Conservation (phyloP, 768 basidiomycete genomes). For the Cytidiella melzeri region DNA sequence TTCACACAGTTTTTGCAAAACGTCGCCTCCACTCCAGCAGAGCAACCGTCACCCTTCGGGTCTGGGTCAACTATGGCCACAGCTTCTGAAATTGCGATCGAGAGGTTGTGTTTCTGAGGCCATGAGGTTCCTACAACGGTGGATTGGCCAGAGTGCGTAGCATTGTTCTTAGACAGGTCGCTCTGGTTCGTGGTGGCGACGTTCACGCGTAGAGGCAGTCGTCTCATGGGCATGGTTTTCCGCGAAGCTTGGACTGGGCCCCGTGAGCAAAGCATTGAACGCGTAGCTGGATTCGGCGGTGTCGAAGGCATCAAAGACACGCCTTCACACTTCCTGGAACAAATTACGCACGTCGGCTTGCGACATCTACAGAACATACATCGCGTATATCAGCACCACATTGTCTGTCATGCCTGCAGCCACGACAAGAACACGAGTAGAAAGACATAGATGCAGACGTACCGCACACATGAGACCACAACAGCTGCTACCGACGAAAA, state of each 20-base stretch:
- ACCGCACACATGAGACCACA: constrained; percentile 11
- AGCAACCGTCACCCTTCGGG: not conserved
- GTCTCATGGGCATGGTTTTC: not conserved
- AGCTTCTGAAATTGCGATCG: not conserved
- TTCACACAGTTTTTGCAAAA: not conserved
- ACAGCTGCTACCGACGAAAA: constrained; percentile 4
- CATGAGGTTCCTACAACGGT: not conserved
- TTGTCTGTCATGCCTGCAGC: not conserved
- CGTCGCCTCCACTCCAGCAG: not conserved
- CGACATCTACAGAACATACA: constrained; percentile 23
- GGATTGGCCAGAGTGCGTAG: not conserved
- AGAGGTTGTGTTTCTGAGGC: not conserved
- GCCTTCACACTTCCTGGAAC: constrained; percentile 32
- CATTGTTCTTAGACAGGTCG: too few relatives aligned
- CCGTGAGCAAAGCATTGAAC: not conserved
- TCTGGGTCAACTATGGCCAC: not conserved
- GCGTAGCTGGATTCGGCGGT: not conserved
- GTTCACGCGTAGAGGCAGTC: not conserved
- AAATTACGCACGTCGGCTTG: constrained; percentile 29
- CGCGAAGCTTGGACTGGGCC: not conserved
- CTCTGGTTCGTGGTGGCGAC: not conserved
- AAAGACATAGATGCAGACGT: not conserved
- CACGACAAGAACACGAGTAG: not conserved
- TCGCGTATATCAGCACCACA: not conserved
- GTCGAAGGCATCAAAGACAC: not conserved